A percentile compares a stretch with the other conserved stretches of the same genome.
phyloP scores from a whole-genome alignment of 768 basidiomycete species.

The Lactarius evosmus region DNA sequence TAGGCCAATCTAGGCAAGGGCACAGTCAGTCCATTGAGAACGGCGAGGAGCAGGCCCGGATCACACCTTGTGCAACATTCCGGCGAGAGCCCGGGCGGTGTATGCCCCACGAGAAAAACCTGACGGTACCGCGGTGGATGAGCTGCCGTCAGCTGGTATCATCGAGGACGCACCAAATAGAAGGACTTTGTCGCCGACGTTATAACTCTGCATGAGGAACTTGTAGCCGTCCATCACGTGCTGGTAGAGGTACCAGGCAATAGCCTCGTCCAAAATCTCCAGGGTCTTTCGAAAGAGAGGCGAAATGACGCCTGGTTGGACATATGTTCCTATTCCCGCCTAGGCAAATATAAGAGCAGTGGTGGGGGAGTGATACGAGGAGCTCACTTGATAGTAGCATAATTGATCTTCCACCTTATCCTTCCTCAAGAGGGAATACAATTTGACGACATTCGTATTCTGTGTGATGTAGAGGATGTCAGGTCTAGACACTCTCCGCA shows the following conservation, averaged over 20 bases:
- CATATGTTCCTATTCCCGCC: constrained; percentile 49
- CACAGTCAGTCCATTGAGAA: neutral
- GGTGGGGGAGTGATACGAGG: neutral
- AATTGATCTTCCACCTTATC: constrained; percentile 38
- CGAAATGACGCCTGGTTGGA: constrained; percentile 63
- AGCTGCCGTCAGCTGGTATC: constrained; percentile 16
- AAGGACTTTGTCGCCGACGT: constrained; percentile 68
- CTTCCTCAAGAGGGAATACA: constrained; percentile 40
- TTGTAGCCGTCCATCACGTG: constrained; percentile 75
- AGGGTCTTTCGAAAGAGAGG: constrained; percentile 58
- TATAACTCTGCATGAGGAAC: constrained; percentile 78
- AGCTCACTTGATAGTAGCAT: constrained; percentile 64
- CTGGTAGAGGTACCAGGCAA: constrained; percentile 73
- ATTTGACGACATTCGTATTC: constrained; percentile 43
- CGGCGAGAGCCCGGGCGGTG: constrained; percentile 68
- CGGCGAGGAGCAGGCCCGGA: neutral
- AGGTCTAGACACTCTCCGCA: neutral
- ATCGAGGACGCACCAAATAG: constrained; percentile 60
- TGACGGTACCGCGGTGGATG: constrained; percentile 30
- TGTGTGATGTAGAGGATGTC: constrained; percentile 27
- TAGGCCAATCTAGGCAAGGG: constrained; percentile 57
- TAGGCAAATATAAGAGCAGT: constrained; percentile 25
- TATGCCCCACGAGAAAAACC: constrained; percentile 77
- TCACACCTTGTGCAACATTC: constrained; percentile 58
- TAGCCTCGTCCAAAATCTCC: constrained; percentile 59